phyloP scores from a whole-genome alignment of 1,139 yeast genomes.

The Sugiyamaella xylanicola region DNA sequence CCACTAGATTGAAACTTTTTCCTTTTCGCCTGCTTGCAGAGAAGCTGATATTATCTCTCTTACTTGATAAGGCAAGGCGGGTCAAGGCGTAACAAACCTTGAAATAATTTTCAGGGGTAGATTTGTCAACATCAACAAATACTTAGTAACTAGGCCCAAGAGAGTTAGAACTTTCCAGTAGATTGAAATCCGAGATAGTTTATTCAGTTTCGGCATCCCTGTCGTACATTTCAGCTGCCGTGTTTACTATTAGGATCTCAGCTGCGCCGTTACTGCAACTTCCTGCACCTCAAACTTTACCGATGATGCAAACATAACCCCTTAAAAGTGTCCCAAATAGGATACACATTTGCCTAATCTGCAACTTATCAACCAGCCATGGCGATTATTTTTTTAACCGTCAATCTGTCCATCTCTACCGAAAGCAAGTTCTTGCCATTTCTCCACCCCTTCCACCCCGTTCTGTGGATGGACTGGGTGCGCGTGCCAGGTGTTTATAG shows the following conservation, averaged over 20 bases:
- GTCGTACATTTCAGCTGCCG: not conserved
- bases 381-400: not conserved
- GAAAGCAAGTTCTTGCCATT: not conserved
- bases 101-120: not conserved
- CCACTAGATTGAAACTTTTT: too few species aligned
- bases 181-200: too few species aligned
- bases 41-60: not conserved
- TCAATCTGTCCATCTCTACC: not conserved
- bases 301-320: conserved; percentile 4
- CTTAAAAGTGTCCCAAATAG: not conserved
- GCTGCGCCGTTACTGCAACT: conserved; percentile 1
- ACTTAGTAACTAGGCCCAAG: not conserved
- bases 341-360: not conserved
- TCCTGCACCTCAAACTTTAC: not conserved
- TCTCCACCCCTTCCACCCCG: not conserved
- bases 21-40: not conserved
- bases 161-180: not conserved
- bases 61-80: not conserved
- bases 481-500: too few species aligned
- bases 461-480: not conserved
- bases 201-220: not conserved
- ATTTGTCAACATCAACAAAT: not conserved
- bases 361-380: conserved; percentile 1
- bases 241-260: not conserved
- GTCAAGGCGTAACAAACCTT: not conserved